A percentile compares a stretch with the other conserved stretches of the same genome.
Conservation (phyloP, 768 basidiomycete genomes). For the Mycena rosella region DNA sequence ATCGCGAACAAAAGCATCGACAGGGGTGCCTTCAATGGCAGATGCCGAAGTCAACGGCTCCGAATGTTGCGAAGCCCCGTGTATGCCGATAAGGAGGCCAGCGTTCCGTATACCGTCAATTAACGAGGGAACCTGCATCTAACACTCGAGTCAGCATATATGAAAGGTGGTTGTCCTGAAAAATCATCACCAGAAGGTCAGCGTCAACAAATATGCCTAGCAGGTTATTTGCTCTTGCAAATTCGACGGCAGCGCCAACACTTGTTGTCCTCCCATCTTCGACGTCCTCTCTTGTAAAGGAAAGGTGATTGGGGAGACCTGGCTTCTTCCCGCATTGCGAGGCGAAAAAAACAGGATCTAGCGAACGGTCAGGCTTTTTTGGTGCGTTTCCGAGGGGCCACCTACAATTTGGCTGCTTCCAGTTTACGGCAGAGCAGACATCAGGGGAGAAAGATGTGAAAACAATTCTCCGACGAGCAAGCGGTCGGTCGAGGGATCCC, state of each 20-base stretch:
- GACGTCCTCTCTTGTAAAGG: conserved; percentile 53
- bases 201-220: conserved; percentile 93
- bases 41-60: conserved; percentile 50
- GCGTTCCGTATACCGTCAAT: conserved; percentile 90
- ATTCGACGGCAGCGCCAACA: conserved; percentile 92
- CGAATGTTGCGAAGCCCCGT: conserved; percentile 69
- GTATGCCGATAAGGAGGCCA: conserved; percentile 88
- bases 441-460: conserved; percentile 94
- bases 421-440: conserved; percentile 91
- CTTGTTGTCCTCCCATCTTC: conserved; percentile 71
- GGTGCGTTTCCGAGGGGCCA: conserved; percentile 27
- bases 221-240: conserved; percentile 92
- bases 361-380: conserved; percentile 19
- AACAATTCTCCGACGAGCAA: conserved; percentile 81
- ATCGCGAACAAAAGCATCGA: conserved; percentile 78
- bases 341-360: conserved; percentile 96
- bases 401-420: conserved; percentile 99
- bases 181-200: conserved; percentile 74
- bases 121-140: conserved; percentile 92
- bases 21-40: conserved; percentile 59
- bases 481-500: conserved; percentile 60
- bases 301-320: conserved; percentile 52
- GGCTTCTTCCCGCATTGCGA: conserved; percentile 83
- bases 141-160: conserved; percentile 32
- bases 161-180: neutral